phyloP scores from a whole-genome alignment of 1,284 basidiomycete genomes.

The Peniophora sp. region DNA sequence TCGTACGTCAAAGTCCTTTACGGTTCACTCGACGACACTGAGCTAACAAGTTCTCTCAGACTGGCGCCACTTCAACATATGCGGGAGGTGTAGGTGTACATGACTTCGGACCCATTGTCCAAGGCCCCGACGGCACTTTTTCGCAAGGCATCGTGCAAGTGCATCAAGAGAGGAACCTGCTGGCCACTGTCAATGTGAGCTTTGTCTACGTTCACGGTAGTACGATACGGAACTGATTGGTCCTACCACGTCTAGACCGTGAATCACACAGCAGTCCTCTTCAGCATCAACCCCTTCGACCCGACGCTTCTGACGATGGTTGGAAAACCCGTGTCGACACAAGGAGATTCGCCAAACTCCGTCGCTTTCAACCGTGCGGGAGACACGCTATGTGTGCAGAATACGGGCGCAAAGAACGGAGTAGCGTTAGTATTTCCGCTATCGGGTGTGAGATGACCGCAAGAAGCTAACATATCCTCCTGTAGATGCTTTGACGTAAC shows the following conservation, averaged over 20 bases:
- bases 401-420: conserved; percentile 32
- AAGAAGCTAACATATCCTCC: background rate
- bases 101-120: conserved; percentile 23
- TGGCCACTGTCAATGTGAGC: conserved; percentile 30
- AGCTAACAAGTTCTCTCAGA: conserved; percentile 13
- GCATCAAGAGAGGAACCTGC: conserved; percentile 22
- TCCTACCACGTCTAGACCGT: no score
- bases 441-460: background rate
- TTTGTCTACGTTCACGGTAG: background rate
- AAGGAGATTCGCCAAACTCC: conserved; percentile 37
- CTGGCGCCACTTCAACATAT: conserved; percentile 22
- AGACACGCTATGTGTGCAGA: conserved; percentile 30
- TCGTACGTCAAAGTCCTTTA: background rate
- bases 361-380: conserved; percentile 29
- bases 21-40: background rate
- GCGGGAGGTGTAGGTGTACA: conserved; percentile 24
- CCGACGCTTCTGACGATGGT: conserved; percentile 28
- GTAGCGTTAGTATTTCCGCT: conserved; percentile 25
- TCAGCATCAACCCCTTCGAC: conserved; percentile 28
- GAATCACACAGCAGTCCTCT: conserved; percentile 33
- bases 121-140: conserved; percentile 31
- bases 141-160: conserved; percentile 31
- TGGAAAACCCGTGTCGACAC: conserved; percentile 27
- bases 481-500: conserved; percentile 29
- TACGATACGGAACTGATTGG: background rate